These are phyloP conservation scores for Coelastrella sp. DNA, from an alignment of 139 green algal genomes.

Conservation along the genomic window DNA sequence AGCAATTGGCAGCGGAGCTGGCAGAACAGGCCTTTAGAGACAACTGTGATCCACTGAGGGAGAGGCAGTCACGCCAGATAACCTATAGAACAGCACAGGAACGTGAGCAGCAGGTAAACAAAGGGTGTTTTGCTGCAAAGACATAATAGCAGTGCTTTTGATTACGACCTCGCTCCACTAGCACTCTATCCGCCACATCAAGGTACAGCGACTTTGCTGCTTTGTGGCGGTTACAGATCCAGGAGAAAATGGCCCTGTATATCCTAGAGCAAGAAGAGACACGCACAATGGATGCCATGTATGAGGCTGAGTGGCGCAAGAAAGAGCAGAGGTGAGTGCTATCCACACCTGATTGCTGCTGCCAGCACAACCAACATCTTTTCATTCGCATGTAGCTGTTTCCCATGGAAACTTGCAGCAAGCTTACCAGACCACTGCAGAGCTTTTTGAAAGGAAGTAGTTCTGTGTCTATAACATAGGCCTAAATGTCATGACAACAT, in stretches of 20 bases:
- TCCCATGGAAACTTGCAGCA: too few species aligned
- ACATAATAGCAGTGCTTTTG: too few species aligned
- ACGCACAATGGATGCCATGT: conserved; percentile 68
- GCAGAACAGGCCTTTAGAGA: conserved; percentile 67
- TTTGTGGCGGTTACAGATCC: conserved; percentile 58
- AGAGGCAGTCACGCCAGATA: conserved; percentile 60
- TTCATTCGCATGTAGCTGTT: too few species aligned
- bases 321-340: conserved; percentile 62
- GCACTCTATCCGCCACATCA: neutral
- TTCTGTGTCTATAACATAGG: too few species aligned
- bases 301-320: conserved; percentile 63
- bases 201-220: neutral
- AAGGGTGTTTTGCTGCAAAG: too few species aligned
- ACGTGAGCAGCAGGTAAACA: conserved; percentile 51
- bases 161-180: too few species aligned
- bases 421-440: too few species aligned
- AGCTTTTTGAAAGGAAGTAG: too few species aligned
- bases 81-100: conserved; percentile 67
- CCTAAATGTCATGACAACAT: too few species aligned
- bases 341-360: too few species aligned
- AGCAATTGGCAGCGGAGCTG: conserved; percentile 53
- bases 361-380: too few species aligned
- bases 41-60: conserved; percentile 69
- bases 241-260: conserved; percentile 57
- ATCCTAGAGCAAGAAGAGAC: conserved; percentile 68